Conservation (phyloP, 176 grass and related monocot species). For the Melocanna baccifera region DNA sequence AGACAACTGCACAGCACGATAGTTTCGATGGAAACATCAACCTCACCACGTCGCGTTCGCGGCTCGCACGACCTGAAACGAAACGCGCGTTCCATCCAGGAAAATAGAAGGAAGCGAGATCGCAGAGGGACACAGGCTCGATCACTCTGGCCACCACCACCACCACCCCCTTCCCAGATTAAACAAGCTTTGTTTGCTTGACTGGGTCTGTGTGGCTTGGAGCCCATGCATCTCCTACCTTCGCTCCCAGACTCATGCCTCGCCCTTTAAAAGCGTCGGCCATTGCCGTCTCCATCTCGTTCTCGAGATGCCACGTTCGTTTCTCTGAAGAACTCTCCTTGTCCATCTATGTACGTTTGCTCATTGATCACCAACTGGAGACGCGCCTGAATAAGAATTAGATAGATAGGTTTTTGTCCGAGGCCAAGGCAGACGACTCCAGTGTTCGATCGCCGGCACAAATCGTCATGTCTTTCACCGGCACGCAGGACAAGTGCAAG, state of each 20-base stretch:
- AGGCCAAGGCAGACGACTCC: not conserved
- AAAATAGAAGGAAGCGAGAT: not conserved
- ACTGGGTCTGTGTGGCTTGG: slow-evolving; percentile 38
- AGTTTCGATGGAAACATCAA: not conserved
- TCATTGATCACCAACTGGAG: not conserved
- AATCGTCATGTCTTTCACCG: slow-evolving; percentile 93
- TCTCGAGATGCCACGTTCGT: slow-evolving; percentile 21
- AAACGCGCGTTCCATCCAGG: not conserved
- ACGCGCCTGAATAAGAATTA: not conserved
- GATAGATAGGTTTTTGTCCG: not conserved
- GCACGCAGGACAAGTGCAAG: slow-evolving; percentile 93
- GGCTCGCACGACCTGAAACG: slow-evolving; percentile 5
- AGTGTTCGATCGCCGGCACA: slow-evolving; percentile 34
- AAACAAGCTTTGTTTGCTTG: slow-evolving; percentile 12
- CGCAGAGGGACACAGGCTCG: not conserved
- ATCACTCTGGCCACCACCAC: not conserved
- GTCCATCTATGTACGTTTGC: not conserved
- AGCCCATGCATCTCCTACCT: slow-evolving; percentile 51
- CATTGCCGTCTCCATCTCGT: slow-evolving; percentile 2
- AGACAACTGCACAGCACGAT: not conserved
- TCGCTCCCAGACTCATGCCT: slow-evolving; percentile 45
- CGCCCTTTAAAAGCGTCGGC: slow-evolving; percentile 17
- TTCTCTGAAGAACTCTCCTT: not conserved
- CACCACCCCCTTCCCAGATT: slow-evolving; percentile 17
- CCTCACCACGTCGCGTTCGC: slow-evolving; percentile 25